Base-by-base conservation (phyloP, 176 grass and related monocot genomes). In the Metroxylon sagu region DNA sequence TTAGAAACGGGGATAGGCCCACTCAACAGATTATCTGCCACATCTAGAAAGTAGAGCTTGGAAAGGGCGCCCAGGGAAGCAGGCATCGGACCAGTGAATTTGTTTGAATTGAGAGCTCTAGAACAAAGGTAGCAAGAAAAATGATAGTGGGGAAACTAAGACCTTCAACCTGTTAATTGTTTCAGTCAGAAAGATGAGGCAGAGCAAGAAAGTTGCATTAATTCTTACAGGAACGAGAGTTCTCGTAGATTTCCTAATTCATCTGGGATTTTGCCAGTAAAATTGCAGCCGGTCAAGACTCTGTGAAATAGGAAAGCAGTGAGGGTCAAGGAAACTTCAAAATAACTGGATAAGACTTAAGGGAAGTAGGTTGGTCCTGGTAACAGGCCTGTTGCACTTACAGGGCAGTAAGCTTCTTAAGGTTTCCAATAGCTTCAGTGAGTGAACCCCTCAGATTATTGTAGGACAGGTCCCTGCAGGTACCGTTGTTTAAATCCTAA, bases 101-200 rank as follows among this genome's bases (percentile, higher is more conserved):
- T 68, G 39, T 98, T 98, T 55, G 79, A 85, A 61, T 92, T 98
- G 25, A 98, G 59, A 18, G 81, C 88, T 76, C 93, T 98, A 73
- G 18, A 83, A 72, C 14, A 65, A 53, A 72, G 8, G 48, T 39
- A 39, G 6, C 2, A 39, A 39, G 31, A 1, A 39, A 10, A 39
- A 39, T 8, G 21, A 0, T 23, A 39, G 31, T 5, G 31, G 1
- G 31, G 7, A 10, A 39, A 43, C 12, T 6, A 43, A 12, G 12
- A 3, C 35, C 35, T 43, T 43, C 35, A 43, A 12, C 35, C 8
- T 43, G 35, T 43, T 0, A 12, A 43, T 12, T 10, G 12, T 43
- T 43, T 43, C 35, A 43, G 1, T 12, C 35, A 43, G 35, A 14
- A 43, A 43, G 35, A 43, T 43, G 35, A 10, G 14, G 35, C 35